A percentile compares a stretch with the other conserved stretches of the same genome.
phyloP scores from a whole-genome alignment of 163 green algal genomes.

The Trebouxia gelatinosa region DNA sequence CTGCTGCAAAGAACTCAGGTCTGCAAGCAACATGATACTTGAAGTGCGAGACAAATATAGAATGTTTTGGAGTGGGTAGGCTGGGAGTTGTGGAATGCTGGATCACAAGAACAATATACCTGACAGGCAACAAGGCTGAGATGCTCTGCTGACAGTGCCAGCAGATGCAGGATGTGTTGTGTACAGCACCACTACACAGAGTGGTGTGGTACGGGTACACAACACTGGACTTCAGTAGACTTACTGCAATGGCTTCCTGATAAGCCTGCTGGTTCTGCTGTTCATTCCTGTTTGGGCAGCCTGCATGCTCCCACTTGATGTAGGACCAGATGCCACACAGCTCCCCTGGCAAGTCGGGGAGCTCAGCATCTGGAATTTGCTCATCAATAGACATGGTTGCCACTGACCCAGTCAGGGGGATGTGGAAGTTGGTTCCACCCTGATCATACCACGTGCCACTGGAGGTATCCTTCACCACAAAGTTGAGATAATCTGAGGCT shows the following conservation, averaged over 20 bases:
- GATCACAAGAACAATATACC: neutral
- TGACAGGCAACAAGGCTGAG: neutral
- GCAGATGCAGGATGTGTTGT: no score
- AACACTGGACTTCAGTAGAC: neutral
- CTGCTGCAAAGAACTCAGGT: no score
- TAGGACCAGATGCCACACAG: conserved; percentile 95
- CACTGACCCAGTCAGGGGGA: conserved; percentile 53
- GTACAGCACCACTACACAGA: no score
- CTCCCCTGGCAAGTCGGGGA: conserved; percentile 71
- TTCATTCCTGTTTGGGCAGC: conserved; percentile 73
- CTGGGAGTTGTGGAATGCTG: neutral
- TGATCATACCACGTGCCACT: conserved; percentile 88
- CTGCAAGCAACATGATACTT: no score
- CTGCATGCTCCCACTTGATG: conserved; percentile 90
- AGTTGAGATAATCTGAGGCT: conserved; percentile 85
- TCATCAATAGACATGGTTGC: conserved; percentile 34
- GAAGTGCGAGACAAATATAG: no score
- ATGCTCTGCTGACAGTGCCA: neutral
- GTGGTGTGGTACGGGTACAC: neutral
- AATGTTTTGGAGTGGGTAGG: no score
- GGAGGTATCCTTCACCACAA: conserved; percentile 91
- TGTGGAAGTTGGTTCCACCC: conserved; percentile 85
- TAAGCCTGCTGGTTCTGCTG: conserved; percentile 74
- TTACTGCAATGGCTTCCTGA: conserved; percentile 47
- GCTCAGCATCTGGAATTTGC: conserved; percentile 35